A percentile compares a stretch with the other conserved stretches of the same genome.
These are phyloP conservation scores for Aurinia saxatilis DNA, from an alignment of 345 rosid genomes.

Conservation along the genomic window DNA sequence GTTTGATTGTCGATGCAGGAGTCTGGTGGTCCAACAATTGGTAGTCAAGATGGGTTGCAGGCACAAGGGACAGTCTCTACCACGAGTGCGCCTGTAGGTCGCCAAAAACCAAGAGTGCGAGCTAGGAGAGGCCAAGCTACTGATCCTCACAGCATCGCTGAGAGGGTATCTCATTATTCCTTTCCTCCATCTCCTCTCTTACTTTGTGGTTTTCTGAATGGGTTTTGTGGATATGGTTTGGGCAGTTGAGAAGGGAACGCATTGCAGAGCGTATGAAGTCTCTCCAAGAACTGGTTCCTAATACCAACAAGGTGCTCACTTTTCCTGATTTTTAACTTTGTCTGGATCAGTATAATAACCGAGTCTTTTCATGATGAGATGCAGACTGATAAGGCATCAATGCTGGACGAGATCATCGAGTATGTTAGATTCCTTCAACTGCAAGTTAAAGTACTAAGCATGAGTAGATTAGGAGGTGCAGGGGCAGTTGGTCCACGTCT, in stretches of 20 bases:
- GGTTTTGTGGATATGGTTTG: neutral
- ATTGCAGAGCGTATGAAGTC: slow-evolving; percentile 99
- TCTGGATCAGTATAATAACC: slow-evolving; percentile 1
- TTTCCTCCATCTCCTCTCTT: neutral
- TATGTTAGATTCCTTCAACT: slow-evolving; percentile 98
- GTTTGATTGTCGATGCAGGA: slow-evolving; percentile 20
- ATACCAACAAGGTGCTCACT: slow-evolving; percentile 75
- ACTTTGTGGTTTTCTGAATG: neutral
- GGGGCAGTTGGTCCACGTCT: slow-evolving; percentile 81
- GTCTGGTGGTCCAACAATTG: slow-evolving; percentile 30
- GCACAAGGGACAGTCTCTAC: slow-evolving; percentile 49
- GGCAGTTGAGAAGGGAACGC: slow-evolving; percentile 88
- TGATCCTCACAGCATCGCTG: slow-evolving; percentile 98
- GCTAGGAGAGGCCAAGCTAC: slow-evolving; percentile 99
- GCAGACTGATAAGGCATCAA: slow-evolving; percentile 98
- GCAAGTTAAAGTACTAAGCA: slow-evolving; percentile 98
- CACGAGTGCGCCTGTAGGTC: slow-evolving; percentile 45
- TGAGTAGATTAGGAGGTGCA: slow-evolving; percentile 93
- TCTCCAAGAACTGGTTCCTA: slow-evolving; percentile 93
- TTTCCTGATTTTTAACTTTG: neutral
- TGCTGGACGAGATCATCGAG: slow-evolving; percentile 98
- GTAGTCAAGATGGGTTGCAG: slow-evolving; percentile 37
- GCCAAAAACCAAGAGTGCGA: slow-evolving; percentile 75
- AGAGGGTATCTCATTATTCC: slow-evolving; percentile 43
- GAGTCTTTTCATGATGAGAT: neutral